Conservation (phyloP, 164 flowering plant species). For the Akebia trifoliata region DNA sequence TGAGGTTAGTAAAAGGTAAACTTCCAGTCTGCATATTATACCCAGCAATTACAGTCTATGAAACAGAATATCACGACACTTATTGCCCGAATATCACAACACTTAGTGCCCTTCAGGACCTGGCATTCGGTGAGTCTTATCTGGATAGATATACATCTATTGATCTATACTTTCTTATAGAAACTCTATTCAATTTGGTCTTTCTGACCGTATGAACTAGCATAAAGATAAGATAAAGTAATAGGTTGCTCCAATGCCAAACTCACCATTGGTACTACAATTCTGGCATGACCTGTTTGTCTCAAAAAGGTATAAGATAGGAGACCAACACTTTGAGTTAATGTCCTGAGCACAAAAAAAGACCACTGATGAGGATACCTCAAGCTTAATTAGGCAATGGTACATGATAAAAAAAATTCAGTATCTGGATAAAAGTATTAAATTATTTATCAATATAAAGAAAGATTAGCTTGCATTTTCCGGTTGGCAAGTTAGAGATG, state of each 20-base stretch:
- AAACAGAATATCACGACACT: not conserved
- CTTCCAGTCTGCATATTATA: not conserved
- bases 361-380: slow-evolving; percentile 4
- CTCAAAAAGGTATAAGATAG: slow-evolving; percentile 84
- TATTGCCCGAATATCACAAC: too few species aligned
- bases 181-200: not conserved
- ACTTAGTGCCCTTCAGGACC: too few species aligned
- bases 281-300: slow-evolving; percentile 60
- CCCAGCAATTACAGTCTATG: not conserved
- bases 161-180: too few species aligned
- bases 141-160: too few species aligned
- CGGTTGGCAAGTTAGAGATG: not conserved
- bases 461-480: not conserved
- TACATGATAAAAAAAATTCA: not conserved
- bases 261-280: slow-evolving; percentile 95
- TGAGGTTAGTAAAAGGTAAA: not conserved
- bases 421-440: not conserved
- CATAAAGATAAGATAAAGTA: not conserved
- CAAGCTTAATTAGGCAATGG: slow-evolving; percentile 6
- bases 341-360: slow-evolving; percentile 35
- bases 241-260: slow-evolving; percentile 3
- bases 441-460: not conserved
- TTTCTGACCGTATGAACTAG: not conserved
- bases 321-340: slow-evolving; percentile 89
- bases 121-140: too few species aligned